Evolutionary conservation across 192 early-diverging fungal species (phyloP), one percentile per base, ranked within the genome.

Genomic region (Bifiguratus adelaidae): DNA sequence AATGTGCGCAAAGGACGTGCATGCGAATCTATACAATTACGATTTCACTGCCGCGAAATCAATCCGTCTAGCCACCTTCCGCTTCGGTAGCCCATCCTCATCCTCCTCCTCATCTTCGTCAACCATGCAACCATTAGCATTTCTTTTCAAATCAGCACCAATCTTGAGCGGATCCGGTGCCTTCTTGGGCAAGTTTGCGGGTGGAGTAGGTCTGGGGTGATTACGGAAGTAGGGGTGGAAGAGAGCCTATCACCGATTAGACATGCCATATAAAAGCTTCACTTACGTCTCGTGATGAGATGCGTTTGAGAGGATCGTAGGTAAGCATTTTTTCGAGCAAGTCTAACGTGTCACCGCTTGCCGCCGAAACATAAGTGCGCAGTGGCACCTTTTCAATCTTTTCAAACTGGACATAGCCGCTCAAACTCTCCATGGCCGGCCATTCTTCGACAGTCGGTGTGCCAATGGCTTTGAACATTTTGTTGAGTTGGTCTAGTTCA

Each of bases 291-390:
- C 80, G 67, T 1, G 90, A 81, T 2, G 84, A 81, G 48, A 87
- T 72, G 57, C 96, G 64, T 30, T 81, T 77, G 7, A 73, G 67
- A 2, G 96, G 96, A 55, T 92, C 84, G 65, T 82, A 97, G 15
- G 69, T 57, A 29, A 99, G 57, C 84, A 97, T 86, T 26, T 71
- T 77, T 48, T 89, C 89, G 48, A 99, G 60, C 21, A 99, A 55
- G 58, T 81, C 83, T 25, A 97, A 60, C 2, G 90, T 85, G 61
- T 93, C 96, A 2, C 67, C 57, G 15, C 76, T 73, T 3, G 96
- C 87, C 15, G 90, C 93, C 0, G 79, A 85, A 63, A 99, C 92
- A 28, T 91, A 67, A 3, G 70, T 62, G 27, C 70, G 47, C 13
- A 92, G 61, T 8, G 85, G 83, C 1, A 81, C 80, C 44, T 72